Base-by-base conservation (phyloP, 2,329 filamentous ascomycete genomes). In the Diaporthe batatas region DNA sequence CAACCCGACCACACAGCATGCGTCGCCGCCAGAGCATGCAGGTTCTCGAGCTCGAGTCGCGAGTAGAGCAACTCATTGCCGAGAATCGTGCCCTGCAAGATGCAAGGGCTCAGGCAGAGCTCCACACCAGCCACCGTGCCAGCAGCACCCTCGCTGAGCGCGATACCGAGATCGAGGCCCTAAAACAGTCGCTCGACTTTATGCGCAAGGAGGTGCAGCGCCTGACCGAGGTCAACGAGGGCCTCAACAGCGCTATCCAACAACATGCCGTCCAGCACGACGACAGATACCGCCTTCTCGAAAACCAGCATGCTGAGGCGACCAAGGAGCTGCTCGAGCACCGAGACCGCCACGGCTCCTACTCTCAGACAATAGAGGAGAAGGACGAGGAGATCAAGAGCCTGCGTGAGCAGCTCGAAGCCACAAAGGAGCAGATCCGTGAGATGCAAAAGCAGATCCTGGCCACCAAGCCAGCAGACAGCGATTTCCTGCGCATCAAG, bases 21-120 rank as follows among this genome's bases (percentile, higher is more conserved):
- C 95, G 96, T 78, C 95, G 96, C 81, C 94, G 96, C 80, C 96
- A 98, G 84, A 98, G 96, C 88, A 96, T 98, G 92, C 96, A 98
- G 84, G 91, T 96, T 70, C 91, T 98, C 74, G 96, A 99, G 79
- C 91, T 99, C 80, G 95, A 98, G 86, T 88, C 90, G 74, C 91
- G 90, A 79, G 89, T 99, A 78, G 94, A 98, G 77, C 92, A 96
- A 82, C 87, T 99, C 76, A 86, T 93, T 53, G 91, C 92, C 29
- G 96, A 99, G 81, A 98, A 98, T 80, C 91, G 92, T 72, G 85
- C 91, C 75, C 90, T 99, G 36, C 88, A 90, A 77, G 92, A 95
- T 64, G 92, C 93, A 58, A 92, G 92, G 77, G 83, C 88, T 69
- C 89, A 90, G 64, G 90, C 93, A 70, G 94, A 97, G 82, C 87